phyloP scores from a whole-genome alignment of 139 green algal genomes.

The Yamagishiella unicocca region DNA sequence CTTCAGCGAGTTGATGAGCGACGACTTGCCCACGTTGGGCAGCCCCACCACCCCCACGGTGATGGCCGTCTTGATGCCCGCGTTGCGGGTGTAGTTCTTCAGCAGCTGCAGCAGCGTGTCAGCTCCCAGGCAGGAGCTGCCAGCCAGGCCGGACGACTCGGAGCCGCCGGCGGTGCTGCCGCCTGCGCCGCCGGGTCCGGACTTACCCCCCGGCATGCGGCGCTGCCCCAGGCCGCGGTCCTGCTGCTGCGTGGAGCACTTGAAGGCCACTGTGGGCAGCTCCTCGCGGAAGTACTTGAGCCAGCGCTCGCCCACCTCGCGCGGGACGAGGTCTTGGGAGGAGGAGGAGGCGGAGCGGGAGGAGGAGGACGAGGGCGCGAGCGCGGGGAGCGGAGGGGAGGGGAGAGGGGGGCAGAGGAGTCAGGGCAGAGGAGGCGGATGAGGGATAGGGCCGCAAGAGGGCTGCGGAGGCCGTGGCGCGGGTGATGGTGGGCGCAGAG shows the following conservation, averaged over 20 bases:
- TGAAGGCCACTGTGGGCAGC: constrained; percentile 97
- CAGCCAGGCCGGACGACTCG: neutral
- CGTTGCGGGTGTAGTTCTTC: constrained; percentile 96
- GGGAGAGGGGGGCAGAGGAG: neutral
- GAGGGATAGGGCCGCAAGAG: too few species aligned
- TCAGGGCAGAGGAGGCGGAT: too few species aligned
- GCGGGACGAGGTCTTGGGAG: constrained; percentile 90
- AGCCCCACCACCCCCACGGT: constrained; percentile 98
- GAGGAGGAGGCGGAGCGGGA: neutral
- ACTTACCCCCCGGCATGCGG: neutral
- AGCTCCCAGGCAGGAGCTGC: constrained; percentile 78
- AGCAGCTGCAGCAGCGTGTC: constrained; percentile 98
- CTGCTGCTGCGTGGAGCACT: constrained; percentile 93
- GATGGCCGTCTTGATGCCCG: constrained; percentile 93
- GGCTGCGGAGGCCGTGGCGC: too few species aligned
- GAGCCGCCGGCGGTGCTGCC: neutral
- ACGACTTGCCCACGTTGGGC: constrained; percentile 98
- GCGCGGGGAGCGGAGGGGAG: neutral
- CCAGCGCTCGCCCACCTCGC: constrained; percentile 91
- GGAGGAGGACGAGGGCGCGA: neutral
- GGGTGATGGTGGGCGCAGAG: too few species aligned
- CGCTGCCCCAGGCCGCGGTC: constrained; percentile 55
- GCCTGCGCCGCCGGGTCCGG: neutral
- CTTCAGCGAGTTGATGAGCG: constrained; percentile 98
- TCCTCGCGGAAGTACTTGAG: constrained; percentile 96